Base-by-base conservation (phyloP, 2,329 filamentous ascomycete genomes). In the Apiospora marii region DNA sequence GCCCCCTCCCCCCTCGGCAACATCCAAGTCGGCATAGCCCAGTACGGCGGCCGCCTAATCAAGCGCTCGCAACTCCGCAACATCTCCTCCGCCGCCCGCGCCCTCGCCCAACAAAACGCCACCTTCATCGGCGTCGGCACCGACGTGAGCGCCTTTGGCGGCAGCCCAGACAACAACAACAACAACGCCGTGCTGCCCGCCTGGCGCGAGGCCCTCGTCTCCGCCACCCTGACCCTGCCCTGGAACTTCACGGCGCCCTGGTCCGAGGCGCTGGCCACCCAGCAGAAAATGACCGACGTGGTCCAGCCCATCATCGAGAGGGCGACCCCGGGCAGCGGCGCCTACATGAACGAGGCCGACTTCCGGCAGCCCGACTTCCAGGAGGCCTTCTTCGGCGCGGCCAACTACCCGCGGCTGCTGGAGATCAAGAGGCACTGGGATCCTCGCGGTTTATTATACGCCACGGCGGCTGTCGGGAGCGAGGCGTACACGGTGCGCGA, bases 291-390 rank as follows among this genome's bases (percentile, higher is more conserved):
- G 73, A 81, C 81, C 16, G 73, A 81, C 44, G 72, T 77, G 48
- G 74, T 81, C 67, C 74, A 79, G 73, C 80, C 80, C 0, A 48
- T 75, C 13, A 71, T 80, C 51, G 77, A 78, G 67, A 74, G 73
- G 7, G 74, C 74, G 0, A 79, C 77, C 0, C 78, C 78, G 1
- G 77, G 76, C 1, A 73, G 74, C 8, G 77, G 78, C 4, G 75
- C 78, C 16, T 84, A 84, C 72, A 75, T 83, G 78, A 85, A 85
- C 72, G 84, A 87, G 78, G 83, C 81, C 0, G 81, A 85, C 74
- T 84, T 82, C 27, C 75, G 77, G 14, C 77, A 83, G 37, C 77
- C 76, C 0, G 72, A 81, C 61, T 84, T 78, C 75, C 77, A 82
- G 74, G 73, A 80, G 7, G 74, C 72, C 0, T 84, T 84, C 73